A percentile compares a stretch with the other conserved stretches of the same genome.
Evolutionary conservation across 2,329 filamentous ascomycete genomes (phyloP).

Genomic region (Rhexocercosporidium sp.): DNA sequence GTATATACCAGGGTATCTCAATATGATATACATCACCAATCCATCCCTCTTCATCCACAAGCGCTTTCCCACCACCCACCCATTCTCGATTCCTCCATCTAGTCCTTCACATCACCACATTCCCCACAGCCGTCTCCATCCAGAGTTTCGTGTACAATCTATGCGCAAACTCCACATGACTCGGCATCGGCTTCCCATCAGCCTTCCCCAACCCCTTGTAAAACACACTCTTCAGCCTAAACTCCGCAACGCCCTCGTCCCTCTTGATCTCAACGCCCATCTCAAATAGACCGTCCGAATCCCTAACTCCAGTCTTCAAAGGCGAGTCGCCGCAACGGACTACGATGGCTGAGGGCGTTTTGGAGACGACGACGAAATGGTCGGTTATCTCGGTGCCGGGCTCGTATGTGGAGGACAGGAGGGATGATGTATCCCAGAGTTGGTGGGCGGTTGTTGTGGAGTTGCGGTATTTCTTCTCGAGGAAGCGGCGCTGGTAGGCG

Average conservation of each 20-base stretch:
- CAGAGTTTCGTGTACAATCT: constrained; percentile 60
- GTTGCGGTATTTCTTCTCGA: constrained; percentile 62
- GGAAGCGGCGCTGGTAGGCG: constrained; percentile 60
- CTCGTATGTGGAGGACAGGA: constrained; percentile 62
- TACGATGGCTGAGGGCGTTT: constrained; percentile 62
- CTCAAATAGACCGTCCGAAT: constrained; percentile 70
- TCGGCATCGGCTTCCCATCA: constrained; percentile 49
- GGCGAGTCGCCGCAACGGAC: constrained; percentile 72
- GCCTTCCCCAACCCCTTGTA: constrained; percentile 57
- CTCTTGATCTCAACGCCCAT: constrained; percentile 66
- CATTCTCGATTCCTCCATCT: background rate
- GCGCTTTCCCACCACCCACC: background rate
- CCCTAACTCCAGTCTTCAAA: constrained; percentile 57
- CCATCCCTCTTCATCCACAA: background rate
- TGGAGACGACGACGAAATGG: constrained; percentile 74
- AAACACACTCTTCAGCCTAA: constrained; percentile 68
- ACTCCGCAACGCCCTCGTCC: constrained; percentile 65
- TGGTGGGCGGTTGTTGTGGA: constrained; percentile 60
- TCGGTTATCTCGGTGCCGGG: constrained; percentile 69
- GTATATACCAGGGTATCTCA: constrained; percentile 8
- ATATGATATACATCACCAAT: background rate
- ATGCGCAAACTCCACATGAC: constrained; percentile 55
- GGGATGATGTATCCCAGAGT: constrained; percentile 63
- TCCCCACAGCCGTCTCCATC: constrained; percentile 56
- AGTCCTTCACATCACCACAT: constrained; percentile 21